A percentile compares a stretch with the other conserved stretches of the same genome.
phyloP scores from a whole-genome alignment of 2,329 filamentous ascomycete genomes.

The Fusarium metavorans region DNA sequence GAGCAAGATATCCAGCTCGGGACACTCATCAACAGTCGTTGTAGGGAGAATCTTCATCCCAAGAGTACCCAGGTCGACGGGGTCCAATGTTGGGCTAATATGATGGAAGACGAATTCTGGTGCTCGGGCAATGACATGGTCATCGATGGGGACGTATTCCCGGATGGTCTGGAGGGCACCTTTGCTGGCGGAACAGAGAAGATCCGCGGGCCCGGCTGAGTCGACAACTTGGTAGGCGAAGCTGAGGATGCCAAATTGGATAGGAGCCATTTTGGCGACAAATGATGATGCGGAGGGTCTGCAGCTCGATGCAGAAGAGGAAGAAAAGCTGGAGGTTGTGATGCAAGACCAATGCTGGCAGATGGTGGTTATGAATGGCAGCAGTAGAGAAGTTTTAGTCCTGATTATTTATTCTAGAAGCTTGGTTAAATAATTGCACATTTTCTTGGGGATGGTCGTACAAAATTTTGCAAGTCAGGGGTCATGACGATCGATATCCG shows the following conservation, averaged over 20 bases:
- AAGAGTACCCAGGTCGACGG: neutral
- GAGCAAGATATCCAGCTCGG: neutral
- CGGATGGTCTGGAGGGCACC: neutral
- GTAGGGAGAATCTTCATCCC: neutral
- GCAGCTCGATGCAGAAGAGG: neutral
- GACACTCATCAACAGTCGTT: neutral
- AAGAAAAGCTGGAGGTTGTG: neutral
- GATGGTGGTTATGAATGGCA: neutral
- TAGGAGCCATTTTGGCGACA: neutral
- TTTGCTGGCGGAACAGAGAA: slow-evolving; percentile 44
- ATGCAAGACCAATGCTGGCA: neutral
- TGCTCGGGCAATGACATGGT: neutral
- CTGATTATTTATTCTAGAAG: neutral
- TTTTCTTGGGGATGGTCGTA: no score
- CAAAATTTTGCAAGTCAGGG: neutral
- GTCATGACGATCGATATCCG: neutral
- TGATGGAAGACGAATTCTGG: neutral
- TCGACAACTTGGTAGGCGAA: slow-evolving; percentile 49
- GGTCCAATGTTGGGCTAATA: neutral
- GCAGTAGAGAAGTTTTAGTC: neutral
- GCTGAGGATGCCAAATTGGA: slow-evolving; percentile 19
- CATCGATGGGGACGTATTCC: neutral
- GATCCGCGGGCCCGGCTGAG: slow-evolving; percentile 44
- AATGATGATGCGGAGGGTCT: neutral
- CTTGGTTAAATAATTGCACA: neutral